Conservation (phyloP, 257 asterid species). For the Galeopsis tetrahit region DNA sequence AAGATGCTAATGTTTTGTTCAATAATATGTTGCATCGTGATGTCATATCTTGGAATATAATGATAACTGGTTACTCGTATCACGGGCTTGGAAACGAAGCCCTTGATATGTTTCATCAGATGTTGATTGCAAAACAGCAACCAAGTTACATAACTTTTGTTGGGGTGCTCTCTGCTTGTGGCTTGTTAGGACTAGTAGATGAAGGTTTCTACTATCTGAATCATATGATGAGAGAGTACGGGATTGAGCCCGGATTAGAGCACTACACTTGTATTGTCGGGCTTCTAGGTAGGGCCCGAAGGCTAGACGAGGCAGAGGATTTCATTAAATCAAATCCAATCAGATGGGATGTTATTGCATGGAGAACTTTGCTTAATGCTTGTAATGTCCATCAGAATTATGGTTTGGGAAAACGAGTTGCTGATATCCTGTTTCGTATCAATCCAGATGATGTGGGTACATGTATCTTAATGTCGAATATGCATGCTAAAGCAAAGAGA, state of each 20-base stretch:
- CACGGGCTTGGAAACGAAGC: conserved; percentile 85
- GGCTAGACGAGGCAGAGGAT: conserved; percentile 70
- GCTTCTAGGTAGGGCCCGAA: conserved; percentile 68
- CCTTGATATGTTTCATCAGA: conserved; percentile 52
- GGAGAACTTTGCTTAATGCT: conserved; percentile 88
- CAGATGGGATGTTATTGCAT: conserved; percentile 72
- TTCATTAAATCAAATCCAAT: conserved; percentile 64
- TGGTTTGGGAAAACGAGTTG: conserved; percentile 62
- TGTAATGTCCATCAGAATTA: conserved; percentile 72
- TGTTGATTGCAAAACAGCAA: conserved; percentile 53
- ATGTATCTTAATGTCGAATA: conserved; percentile 67
- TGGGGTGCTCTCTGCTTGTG: conserved; percentile 84
- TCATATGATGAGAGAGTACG: conserved; percentile 53
- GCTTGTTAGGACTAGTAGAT: conserved; percentile 64
- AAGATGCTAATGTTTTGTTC: conserved; percentile 57
- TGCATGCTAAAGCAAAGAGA: conserved; percentile 76
- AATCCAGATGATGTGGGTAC: conserved; percentile 76
- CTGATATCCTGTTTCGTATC: conserved; percentile 55
- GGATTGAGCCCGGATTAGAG: conserved; percentile 78
- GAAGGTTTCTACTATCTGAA: conserved; percentile 72
- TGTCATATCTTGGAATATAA: conserved; percentile 72
- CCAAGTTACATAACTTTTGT: conserved; percentile 81
- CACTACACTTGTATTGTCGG: conserved; percentile 85
- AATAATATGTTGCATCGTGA: conserved; percentile 50
- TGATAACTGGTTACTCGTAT: conserved; percentile 70